Evolutionary conservation across 2,329 filamentous ascomycete genomes (phyloP), one percentile per base, ranked within the genome.

Genomic region (Fusarium xyrophilum): DNA sequence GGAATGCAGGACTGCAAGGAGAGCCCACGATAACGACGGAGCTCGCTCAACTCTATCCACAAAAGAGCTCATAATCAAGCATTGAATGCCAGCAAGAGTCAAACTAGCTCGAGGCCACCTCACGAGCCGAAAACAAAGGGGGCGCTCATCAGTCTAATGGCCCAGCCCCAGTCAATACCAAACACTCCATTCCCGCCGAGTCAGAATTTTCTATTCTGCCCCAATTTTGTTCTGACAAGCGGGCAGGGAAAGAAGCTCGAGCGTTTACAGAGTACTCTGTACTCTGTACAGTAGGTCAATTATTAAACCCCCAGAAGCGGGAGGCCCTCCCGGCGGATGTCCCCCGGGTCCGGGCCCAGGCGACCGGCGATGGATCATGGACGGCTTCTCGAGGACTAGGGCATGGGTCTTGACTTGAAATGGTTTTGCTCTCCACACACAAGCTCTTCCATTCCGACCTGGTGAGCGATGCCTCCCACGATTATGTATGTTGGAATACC

Each of bases 1-100:
- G 62, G 62, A 65, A 69, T 67, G 66, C 67, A 63, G 66, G 67
- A 69, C 69, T 69, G 66, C 66, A 69, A 65, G 66, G 66, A 69
- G 66, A 66, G 62, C 61, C 32, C 42, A 66, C 38, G 65, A 66
- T 53, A 51, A 65, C 61, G 65, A 68, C 48, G 50, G 57, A 63
- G 63, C 66, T 67, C 66, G 53, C 28, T 69, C 66, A 63, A 55
- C 54, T 63, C 35, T 56, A 60, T 58, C 66, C 66, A 67, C 57
- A 56, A 65, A 55, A 63, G 30, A 40, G 60, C 47, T 57, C 64
- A 57, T 43, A 52, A 60, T 52, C 54, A 54, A 65, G 50, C 59
- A 52, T 39, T 58, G 28, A 64, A 63, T 63, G 51, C 64, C 56
- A 64, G 39, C 60, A 46, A 46, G 39, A 60, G 43, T 42, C 53